These are phyloP conservation scores for Hymenoscyphus albidus DNA, from an alignment of 2,329 filamentous ascomycete species.

Conservation along the genomic window DNA sequence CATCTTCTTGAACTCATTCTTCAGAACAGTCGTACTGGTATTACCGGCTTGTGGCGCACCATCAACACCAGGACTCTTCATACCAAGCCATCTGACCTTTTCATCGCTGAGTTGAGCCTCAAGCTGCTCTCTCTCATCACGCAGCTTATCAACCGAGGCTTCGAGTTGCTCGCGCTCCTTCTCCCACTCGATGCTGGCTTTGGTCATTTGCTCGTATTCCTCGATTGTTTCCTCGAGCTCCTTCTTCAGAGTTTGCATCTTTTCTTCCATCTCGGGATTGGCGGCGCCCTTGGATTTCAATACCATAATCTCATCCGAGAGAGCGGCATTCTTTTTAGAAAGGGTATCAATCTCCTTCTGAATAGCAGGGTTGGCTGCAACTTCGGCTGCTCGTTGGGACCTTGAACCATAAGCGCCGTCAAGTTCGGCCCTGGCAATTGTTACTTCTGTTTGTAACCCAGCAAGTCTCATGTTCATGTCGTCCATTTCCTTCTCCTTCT, in stretches of 20 bases:
- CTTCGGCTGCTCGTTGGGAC: constrained; percentile 64
- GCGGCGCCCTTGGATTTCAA: constrained; percentile 18
- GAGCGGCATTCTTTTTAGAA: constrained; percentile 41
- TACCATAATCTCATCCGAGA: constrained; percentile 30
- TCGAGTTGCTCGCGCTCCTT: constrained; percentile 66
- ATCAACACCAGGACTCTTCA: constrained; percentile 48
- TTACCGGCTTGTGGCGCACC: constrained; percentile 34
- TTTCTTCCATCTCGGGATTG: constrained; percentile 24
- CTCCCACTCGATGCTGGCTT: constrained; percentile 66
- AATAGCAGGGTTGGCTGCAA: constrained; percentile 53
- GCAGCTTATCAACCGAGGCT: constrained; percentile 56
- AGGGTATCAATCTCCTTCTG: constrained; percentile 58
- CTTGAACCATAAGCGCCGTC: constrained; percentile 89
- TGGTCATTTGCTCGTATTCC: constrained; percentile 68
- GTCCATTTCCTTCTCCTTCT: constrained; percentile 47
- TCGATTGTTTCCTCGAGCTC: constrained; percentile 65
- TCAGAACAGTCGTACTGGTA: constrained; percentile 65
- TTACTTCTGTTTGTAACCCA: constrained; percentile 70
- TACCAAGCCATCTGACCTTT: constrained; percentile 61
- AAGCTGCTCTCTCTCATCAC: constrained; percentile 59
- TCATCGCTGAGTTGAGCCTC: constrained; percentile 65
- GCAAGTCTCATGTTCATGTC: constrained; percentile 61
- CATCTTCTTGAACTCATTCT: constrained; percentile 77
- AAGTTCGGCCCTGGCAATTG: constrained; percentile 86
- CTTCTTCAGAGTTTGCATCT: constrained; percentile 52